A percentile compares a stretch with the other conserved stretches of the same genome.
Conservation (phyloP, 2,329 filamentous ascomycete species). For the Allantophomopsis lycopodina region DNA sequence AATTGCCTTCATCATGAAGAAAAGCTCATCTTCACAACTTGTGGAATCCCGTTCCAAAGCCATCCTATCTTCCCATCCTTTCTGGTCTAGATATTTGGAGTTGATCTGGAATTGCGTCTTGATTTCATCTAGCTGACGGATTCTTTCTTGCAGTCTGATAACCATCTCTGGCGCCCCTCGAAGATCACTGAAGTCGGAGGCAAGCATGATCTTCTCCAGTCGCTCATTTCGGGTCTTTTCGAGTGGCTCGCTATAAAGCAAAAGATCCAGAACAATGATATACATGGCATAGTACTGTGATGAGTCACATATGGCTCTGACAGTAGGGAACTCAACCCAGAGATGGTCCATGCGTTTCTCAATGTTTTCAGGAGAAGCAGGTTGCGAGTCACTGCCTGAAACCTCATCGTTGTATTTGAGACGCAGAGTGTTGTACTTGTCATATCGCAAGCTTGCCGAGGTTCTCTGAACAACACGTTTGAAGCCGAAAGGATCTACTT, state of each 20-base stretch:
- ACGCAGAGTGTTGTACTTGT: constrained; percentile 95
- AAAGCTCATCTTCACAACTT: constrained; percentile 88
- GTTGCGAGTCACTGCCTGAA: constrained; percentile 44
- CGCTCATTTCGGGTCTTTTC: constrained; percentile 96
- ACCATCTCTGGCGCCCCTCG: constrained; percentile 91
- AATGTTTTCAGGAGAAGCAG: constrained; percentile 36
- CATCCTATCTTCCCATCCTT: constrained; percentile 84
- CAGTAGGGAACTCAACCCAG: constrained; percentile 91
- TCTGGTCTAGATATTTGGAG: constrained; percentile 70
- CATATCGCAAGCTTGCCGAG: constrained; percentile 83
- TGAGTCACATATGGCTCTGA: constrained; percentile 92
- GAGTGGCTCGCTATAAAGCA: constrained; percentile 90
- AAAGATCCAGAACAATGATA: constrained; percentile 88
- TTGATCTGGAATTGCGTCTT: constrained; percentile 94
- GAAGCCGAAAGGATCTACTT: constrained; percentile 92
- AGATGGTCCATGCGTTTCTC: constrained; percentile 89
- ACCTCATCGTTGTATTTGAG: constrained; percentile 96
- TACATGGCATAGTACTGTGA: constrained; percentile 97
- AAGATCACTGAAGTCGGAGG: constrained; percentile 95
- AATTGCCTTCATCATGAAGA: constrained; percentile 99
- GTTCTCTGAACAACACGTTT: constrained; percentile 94
- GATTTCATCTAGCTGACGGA: constrained; percentile 89
- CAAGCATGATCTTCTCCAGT: constrained; percentile 96
- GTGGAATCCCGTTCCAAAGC: constrained; percentile 81
- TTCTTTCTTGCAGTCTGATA: constrained; percentile 77